Base-by-base conservation (phyloP, 2,329 filamentous ascomycete genomes). In the Penicillium sp. region DNA sequence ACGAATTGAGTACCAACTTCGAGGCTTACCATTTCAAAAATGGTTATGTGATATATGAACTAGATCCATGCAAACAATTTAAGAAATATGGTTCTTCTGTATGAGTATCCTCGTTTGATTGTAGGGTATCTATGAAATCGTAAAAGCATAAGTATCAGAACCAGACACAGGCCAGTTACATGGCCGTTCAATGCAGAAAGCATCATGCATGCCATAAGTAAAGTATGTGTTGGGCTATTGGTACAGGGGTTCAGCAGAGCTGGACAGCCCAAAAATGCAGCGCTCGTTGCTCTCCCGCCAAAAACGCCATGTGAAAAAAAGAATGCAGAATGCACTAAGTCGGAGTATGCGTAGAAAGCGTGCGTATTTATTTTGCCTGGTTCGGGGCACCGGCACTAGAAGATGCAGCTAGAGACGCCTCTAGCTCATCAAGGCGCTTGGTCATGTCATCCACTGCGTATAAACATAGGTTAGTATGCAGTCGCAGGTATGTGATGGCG, bases 391-490 rank as follows among this genome's bases (percentile, higher is more conserved):
- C 59, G 49, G 68, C 46, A 6, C 70, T 76, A 62, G 65, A 84
- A 57, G 79, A 82, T 39, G 83, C 81, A 66, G 84, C 81, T 44
- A 95, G 80, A 15, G 87, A 87, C 25, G 88, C 81, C 73, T 95
- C 92, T 11, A 97, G 82, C 57, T 87, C 91, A 71, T 97, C 92
- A 23, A 97, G 78, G 27, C 92, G 85, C 59, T 88, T 83, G 15
- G 90, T 89, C 92, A 97, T 96, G 62, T 96, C 92, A 70, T 96
- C 92, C 89, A 97, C 92, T 96, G 59, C 27, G 15, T 43, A 51
- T 21, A n/a, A 9, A 15, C 8, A 48, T 40, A n/a, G 47, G 51
- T 53, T 36, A 36, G 25, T 48, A 8, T n/a, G 8, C 4, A n/a
- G 8, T 52, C 36, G n/a, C 13, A 33, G 4, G 33, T 19, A 46